These are phyloP conservation scores for Leishmania arabica DNA, from an alignment of 208 protist genomes.

Conservation along the genomic window DNA sequence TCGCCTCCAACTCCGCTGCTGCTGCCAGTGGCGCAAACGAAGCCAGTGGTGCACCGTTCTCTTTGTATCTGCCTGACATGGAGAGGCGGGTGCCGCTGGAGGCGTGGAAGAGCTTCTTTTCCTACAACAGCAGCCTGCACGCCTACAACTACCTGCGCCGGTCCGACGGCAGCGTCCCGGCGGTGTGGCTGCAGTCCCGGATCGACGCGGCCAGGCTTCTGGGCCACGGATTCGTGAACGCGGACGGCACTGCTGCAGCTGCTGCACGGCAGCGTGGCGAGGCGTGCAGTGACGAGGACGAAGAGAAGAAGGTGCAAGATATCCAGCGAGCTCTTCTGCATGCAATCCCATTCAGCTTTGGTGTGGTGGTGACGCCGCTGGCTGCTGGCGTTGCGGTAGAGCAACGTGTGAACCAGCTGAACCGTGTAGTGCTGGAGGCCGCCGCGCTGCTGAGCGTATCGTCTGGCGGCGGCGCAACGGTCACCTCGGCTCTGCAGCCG, in stretches of 20 bases:
- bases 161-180: slow-evolving; percentile 56
- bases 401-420: slow-evolving; percentile 37
- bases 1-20: not conserved
- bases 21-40: not conserved
- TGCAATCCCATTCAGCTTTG: slow-evolving; percentile 46
- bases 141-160: slow-evolving; percentile 72
- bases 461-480: not conserved
- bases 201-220: slow-evolving; percentile 24
- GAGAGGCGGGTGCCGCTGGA: slow-evolving; percentile 12
- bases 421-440: slow-evolving; percentile 42
- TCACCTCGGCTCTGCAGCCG: slow-evolving; percentile 12
- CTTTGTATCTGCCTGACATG: slow-evolving; percentile 17
- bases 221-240: slow-evolving; percentile 8
- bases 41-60: slow-evolving; percentile 13
- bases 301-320: slow-evolving; percentile 3
- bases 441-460: slow-evolving; percentile 18
- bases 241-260: slow-evolving; percentile 8
- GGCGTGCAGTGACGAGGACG: not conserved
- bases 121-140: slow-evolving; percentile 71
- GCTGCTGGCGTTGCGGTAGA: slow-evolving; percentile 54
- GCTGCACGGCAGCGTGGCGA: not conserved
- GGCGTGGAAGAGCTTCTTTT: slow-evolving; percentile 42
- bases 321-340: slow-evolving; percentile 5
- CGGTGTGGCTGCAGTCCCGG: slow-evolving; percentile 51
- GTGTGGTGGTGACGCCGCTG: slow-evolving; percentile 62